These are phyloP conservation scores for Penicillium coprophilum DNA, from an alignment of 495 filamentous ascomycete species.

Conservation along the genomic window DNA sequence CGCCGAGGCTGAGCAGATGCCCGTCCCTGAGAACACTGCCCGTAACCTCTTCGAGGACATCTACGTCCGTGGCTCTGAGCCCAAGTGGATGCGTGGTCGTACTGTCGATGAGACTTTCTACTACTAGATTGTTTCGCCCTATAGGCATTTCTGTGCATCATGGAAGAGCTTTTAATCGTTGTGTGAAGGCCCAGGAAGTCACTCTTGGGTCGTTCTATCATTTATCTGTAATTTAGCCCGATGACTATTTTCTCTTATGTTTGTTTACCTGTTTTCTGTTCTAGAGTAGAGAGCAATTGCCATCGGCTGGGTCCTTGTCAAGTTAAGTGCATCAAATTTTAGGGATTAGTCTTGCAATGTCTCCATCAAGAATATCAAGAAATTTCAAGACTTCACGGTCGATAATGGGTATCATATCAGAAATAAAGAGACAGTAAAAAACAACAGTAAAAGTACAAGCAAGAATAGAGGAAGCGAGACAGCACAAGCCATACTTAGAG, in stretches of 20 bases:
- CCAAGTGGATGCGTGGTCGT: slow-evolving; percentile 83
- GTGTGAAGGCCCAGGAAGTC: slow-evolving; percentile 10
- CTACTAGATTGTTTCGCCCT: slow-evolving; percentile 50
- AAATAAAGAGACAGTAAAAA: slow-evolving; percentile 3
- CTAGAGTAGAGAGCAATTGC: slow-evolving; percentile 33
- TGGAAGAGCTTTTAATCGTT: slow-evolving; percentile 18
- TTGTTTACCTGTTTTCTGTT: slow-evolving; percentile 20
- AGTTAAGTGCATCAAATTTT: slow-evolving; percentile 3
- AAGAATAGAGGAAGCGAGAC: not conserved
- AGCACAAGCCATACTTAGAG: slow-evolving; percentile 2
- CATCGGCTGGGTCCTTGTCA: slow-evolving; percentile 14
- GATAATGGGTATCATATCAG: slow-evolving; percentile 18
- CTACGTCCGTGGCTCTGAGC: slow-evolving; percentile 90
- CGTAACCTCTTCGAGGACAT: slow-evolving; percentile 95
- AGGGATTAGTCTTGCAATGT: not conserved
- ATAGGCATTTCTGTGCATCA: slow-evolving; percentile 7
- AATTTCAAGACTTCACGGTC: not conserved
- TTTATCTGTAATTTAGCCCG: slow-evolving; percentile 40
- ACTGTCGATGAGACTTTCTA: slow-evolving; percentile 93
- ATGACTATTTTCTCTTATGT: slow-evolving; percentile 31
- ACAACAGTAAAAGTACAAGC: slow-evolving; percentile 8
- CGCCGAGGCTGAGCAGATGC: slow-evolving; percentile 82
- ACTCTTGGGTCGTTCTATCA: slow-evolving; percentile 24
- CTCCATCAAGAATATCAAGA: not conserved
- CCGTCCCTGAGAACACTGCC: slow-evolving; percentile 67